Evolutionary conservation across 352 stramenopile species (phyloP), one percentile per base, ranked within the genome.

Genomic region (Discostella stelligera): DNA sequence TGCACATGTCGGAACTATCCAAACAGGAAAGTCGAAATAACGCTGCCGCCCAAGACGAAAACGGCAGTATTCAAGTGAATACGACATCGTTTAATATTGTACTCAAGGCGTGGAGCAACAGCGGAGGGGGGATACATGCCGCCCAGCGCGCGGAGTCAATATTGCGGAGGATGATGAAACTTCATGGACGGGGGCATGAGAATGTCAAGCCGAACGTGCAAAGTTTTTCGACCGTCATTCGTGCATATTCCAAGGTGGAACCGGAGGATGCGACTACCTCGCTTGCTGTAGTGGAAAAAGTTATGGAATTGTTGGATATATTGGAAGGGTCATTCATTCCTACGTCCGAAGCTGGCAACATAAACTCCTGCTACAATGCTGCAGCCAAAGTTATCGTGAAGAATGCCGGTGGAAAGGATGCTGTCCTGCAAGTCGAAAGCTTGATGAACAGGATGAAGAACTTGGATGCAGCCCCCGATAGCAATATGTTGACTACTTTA

Each of bases 91-190:
- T 78, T 54, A 83, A 86, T 70, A 83, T 69, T 46, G 72, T 84
- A 14, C 41, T 88, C 37, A 82, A 83, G 53, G 81, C 81, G 23
- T 88, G 81, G 81, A 59, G 58, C n/a, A 85, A 88, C 82, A 60
- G 27, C 77, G 59, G 68, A 77, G 58, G 52, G 3, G 66, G 60
- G 13, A 65, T 78, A 20, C 23, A 77, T 14, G 67, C 52, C 46
- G 75, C 75, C 53, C 20, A 80, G 21, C 71, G 68, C 56, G 77
- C 68, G 6, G 65, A 83, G 67, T 30, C 68, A 39, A 39, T 77
- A 20, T 61, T 66, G 18, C 58, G n/a, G 48, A 85, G 56, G 74
- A 88, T 65, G 68, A 81, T 67, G 37, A 77, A 79, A 80, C 73
- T 86, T 59, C 54, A 59, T 20, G 30, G 60, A 66, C 52, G 79